Conservation (phyloP, 306 rosid species). For the Hippophae rhamnoides region DNA sequence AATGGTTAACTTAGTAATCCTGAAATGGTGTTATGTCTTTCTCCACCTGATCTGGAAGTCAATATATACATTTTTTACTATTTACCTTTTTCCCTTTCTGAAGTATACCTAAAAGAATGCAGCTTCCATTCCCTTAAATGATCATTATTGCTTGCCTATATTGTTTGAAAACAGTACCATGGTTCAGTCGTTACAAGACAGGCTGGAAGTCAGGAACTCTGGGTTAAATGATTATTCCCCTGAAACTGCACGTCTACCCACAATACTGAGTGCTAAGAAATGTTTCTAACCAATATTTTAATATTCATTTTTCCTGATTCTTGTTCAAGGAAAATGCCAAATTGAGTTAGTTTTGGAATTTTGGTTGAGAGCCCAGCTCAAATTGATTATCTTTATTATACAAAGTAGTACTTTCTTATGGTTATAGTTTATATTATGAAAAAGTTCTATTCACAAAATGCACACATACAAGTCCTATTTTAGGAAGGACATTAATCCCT, state of each 20-base stretch:
- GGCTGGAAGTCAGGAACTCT: neutral
- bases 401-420: too few species aligned
- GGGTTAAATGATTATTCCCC: neutral
- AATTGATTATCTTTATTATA: neutral
- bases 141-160: too few species aligned
- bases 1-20: conserved; percentile 4
- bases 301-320: neutral
- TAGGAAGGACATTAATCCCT: too few species aligned
- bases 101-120: too few species aligned
- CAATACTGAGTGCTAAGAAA: conserved; percentile 4
- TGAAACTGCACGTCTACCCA: neutral
- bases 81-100: too few species aligned
- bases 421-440: too few species aligned
- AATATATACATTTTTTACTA: neutral
- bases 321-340: neutral
- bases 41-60: neutral
- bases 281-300: neutral
- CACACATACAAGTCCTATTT: too few species aligned
- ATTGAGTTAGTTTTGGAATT: conserved; percentile 1
- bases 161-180: neutral
- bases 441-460: too few species aligned
- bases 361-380: neutral
- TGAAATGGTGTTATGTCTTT: neutral
- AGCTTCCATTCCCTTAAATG: too few species aligned
- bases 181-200: neutral